Base-by-base conservation (phyloP, 2,329 filamentous ascomycete genomes). In the Zalaria obscura region DNA sequence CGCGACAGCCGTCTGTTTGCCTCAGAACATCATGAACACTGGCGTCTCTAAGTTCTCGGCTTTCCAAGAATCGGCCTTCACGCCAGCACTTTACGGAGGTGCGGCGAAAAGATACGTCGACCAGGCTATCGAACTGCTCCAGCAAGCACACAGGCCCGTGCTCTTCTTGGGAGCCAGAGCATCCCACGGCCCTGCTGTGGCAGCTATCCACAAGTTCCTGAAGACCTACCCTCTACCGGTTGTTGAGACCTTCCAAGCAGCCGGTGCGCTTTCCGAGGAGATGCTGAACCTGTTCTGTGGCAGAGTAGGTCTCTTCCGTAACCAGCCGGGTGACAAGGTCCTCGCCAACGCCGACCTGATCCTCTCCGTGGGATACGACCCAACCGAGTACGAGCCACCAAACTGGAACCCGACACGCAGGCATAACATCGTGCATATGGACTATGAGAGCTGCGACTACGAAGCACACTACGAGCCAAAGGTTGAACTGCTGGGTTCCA, bases 221-320 rank as follows among this genome's bases (percentile, higher is more conserved):
- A 49, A 51, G 5, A 61, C 59, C 37, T 58, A 62, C 46, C 63
- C 63, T 1, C 57, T 69, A 5, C 64, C 66, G 1, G 65, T 68
- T 2, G 58, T 70, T n/a, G 67, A 70, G 51, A 70, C 67, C 0
- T 70, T 70, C 51, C 66, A 70, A 51, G 67, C 67, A 1, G 67
- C 67, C 1, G 67, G 67, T 5, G 64, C 65, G 8, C 60, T 70
- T 9, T 60, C 64, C 4, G 52, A 62, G 41, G 62, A 66, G 25
- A 55, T 67, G 5, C 58, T 59, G 2, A 59, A 65, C 37, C 55
- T 68, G 5, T 70, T 68, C 56, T 68, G 61, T 46, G 67, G 67
- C 6, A 56, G 67, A 4, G 61, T 70, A 5, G 67, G 67, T 4
- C 56, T 70, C 2, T 70, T 69, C 58, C 55, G 66, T 4, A 70